These are phyloP conservation scores for Eucalyptus dawsonii DNA, from an alignment of 345 rosid genomes.

Conservation along the genomic window DNA sequence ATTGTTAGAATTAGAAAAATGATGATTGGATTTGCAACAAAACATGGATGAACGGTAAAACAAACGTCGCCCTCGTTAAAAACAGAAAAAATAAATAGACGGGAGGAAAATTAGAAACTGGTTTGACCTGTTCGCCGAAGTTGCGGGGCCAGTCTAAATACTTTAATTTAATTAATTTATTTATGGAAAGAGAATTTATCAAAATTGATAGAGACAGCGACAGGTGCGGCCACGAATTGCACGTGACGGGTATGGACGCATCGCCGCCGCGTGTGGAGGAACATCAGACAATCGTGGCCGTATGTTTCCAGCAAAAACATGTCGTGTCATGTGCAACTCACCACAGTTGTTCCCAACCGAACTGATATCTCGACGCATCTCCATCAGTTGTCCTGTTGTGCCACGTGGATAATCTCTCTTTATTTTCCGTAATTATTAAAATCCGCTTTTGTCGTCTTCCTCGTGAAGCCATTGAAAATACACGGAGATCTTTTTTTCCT, in stretches of 20 bases:
- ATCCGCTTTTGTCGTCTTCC: neutral
- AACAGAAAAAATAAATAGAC: neutral
- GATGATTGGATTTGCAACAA: neutral
- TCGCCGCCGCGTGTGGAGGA: neutral
- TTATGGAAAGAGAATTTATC: neutral
- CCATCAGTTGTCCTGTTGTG: neutral
- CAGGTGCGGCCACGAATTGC: neutral
- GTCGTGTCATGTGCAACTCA: neutral
- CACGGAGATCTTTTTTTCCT: too few relatives aligned
- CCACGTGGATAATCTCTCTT: neutral
- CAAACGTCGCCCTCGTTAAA: neutral
- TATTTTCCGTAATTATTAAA: neutral
- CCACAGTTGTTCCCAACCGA: neutral
- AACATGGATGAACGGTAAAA: neutral
- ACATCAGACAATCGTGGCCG: neutral
- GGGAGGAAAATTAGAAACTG: neutral
- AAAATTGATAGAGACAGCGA: neutral
- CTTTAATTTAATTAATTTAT: neutral
- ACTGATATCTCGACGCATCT: neutral
- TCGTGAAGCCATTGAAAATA: neutral
- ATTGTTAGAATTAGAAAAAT: neutral
- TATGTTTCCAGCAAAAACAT: neutral
- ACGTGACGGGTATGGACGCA: neutral
- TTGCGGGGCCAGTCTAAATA: neutral
- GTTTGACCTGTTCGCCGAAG: neutral